These are phyloP conservation scores for Termitomyces eurrhizus DNA, from an alignment of 768 basidiomycete species.

Conservation along the genomic window DNA sequence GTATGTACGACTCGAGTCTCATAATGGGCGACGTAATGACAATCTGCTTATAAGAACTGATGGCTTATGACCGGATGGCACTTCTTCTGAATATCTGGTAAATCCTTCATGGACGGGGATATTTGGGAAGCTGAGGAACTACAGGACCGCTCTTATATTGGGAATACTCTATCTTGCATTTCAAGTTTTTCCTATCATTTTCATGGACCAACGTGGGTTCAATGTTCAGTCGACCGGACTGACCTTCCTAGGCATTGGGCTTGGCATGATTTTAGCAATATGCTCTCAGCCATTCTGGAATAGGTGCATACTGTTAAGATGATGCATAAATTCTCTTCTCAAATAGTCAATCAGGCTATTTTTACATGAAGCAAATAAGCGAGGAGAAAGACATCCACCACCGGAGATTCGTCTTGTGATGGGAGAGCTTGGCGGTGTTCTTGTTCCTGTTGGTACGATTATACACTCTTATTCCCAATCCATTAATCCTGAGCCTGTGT, in stretches of 20 bases:
- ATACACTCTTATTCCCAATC: conserved; percentile 40
- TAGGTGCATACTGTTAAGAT: conserved; percentile 34
- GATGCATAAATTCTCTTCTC: conserved; percentile 18
- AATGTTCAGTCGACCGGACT: conserved; percentile 49
- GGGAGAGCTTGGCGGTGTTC: conserved; percentile 64
- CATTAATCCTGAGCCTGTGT: conserved; percentile 39
- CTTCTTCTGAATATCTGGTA: conserved; percentile 69
- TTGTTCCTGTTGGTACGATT: conserved; percentile 53
- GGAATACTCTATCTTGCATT: conserved; percentile 63
- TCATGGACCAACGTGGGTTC: conserved; percentile 43
- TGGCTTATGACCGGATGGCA: conserved; percentile 72
- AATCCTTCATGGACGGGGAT: conserved; percentile 10
- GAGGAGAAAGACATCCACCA: conserved; percentile 44
- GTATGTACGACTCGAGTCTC: conserved; percentile 35
- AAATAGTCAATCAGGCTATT: neutral
- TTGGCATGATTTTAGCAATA: conserved; percentile 51
- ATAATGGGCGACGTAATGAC: neutral
- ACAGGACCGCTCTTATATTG: conserved; percentile 58
- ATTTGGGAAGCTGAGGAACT: neutral
- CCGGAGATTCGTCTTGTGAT: conserved; percentile 65
- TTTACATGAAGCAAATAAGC: conserved; percentile 20
- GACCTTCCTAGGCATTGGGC: conserved; percentile 57
- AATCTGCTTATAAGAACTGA: conserved; percentile 39
- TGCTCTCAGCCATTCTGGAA: conserved; percentile 53
- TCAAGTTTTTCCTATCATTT: conserved; percentile 56